Evolutionary conservation across 140 eudicot genomes (phyloP).

Genomic region (Ambrosia hybrid): DNA sequence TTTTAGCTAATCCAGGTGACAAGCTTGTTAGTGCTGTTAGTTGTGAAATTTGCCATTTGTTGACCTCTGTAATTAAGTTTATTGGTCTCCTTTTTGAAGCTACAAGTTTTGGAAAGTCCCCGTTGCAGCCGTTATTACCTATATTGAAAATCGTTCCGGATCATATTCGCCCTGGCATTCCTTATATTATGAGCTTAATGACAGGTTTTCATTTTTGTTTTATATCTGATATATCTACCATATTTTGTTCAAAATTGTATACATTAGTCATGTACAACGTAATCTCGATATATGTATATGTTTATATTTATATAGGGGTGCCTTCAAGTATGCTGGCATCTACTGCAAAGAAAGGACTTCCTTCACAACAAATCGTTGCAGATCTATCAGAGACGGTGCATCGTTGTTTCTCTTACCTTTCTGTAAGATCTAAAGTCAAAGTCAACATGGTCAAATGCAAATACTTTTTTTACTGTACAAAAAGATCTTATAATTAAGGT

Average conservation of each 20-base stretch:
- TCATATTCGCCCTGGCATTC: slow-evolving; percentile 41
- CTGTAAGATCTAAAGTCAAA: slow-evolving; percentile 47
- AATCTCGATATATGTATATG: not conserved
- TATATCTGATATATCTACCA: not conserved
- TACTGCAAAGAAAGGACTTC: slow-evolving; percentile 39
- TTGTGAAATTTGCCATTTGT: not conserved
- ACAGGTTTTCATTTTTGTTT: slow-evolving; percentile 43
- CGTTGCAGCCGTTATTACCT: slow-evolving; percentile 48
- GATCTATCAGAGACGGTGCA: slow-evolving; percentile 37
- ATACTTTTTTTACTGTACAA: not conserved
- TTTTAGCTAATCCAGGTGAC: slow-evolving; percentile 80
- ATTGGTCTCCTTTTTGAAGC: slow-evolving; percentile 46
- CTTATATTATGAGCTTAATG: slow-evolving; percentile 47
- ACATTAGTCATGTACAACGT: not conserved
- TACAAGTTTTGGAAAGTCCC: slow-evolving; percentile 63
- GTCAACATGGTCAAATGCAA: not conserved
- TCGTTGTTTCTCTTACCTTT: slow-evolving; percentile 49
- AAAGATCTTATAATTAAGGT: slow-evolving; percentile 35
- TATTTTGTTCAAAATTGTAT: not conserved
- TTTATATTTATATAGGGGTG: slow-evolving; percentile 47
- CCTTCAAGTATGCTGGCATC: slow-evolving; percentile 46
- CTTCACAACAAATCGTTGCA: slow-evolving; percentile 44
- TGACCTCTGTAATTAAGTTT: slow-evolving; percentile 8
- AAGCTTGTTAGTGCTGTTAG: not conserved
- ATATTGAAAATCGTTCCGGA: slow-evolving; percentile 45